These are phyloP conservation scores for Vitis hybrid DNA, from an alignment of 177 flowering plant species.

Conservation along the genomic window DNA sequence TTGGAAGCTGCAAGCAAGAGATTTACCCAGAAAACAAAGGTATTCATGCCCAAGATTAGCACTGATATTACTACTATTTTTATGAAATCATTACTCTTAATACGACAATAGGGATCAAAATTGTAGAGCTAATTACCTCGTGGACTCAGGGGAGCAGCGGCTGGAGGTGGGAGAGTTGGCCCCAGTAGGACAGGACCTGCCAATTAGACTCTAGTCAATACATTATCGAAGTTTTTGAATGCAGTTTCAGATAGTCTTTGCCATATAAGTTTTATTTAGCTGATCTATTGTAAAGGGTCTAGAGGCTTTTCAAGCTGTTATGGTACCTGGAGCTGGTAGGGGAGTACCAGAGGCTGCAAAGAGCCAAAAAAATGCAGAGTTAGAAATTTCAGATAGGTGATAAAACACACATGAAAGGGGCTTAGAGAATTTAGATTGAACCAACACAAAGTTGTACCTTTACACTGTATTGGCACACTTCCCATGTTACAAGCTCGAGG, in stretches of 20 bases:
- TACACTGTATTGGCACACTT: constrained; percentile 54
- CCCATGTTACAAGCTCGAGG: constrained; percentile 67
- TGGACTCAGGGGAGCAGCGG: constrained; percentile 40
- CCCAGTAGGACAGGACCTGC: constrained; percentile 53
- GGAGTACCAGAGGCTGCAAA: constrained; percentile 66
- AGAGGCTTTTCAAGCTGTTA: not conserved
- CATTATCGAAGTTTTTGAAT: no score
- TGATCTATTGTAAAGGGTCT: not conserved
- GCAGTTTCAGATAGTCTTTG: no score
- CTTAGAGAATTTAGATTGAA: not conserved
- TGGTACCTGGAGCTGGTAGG: constrained; percentile 70
- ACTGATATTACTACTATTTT: no score
- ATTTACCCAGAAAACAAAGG: not conserved
- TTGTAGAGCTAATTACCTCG: constrained; percentile 27
- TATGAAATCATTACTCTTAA: no score
- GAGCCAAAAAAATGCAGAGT: constrained; percentile 9
- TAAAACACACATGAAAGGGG: not conserved
- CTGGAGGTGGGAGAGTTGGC: constrained; percentile 41
- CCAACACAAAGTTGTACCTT: constrained; percentile 36
- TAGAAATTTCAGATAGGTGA: not conserved
- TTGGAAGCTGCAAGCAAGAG: constrained; percentile 33
- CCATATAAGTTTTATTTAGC: no score
- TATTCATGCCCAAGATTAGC: no score
- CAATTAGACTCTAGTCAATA: not conserved
- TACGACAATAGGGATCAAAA: not conserved